A percentile compares a stretch with the other conserved stretches of the same genome.
Conservation (phyloP, 805 yeast species). For the Yamadazyma paraphyllophila region DNA sequence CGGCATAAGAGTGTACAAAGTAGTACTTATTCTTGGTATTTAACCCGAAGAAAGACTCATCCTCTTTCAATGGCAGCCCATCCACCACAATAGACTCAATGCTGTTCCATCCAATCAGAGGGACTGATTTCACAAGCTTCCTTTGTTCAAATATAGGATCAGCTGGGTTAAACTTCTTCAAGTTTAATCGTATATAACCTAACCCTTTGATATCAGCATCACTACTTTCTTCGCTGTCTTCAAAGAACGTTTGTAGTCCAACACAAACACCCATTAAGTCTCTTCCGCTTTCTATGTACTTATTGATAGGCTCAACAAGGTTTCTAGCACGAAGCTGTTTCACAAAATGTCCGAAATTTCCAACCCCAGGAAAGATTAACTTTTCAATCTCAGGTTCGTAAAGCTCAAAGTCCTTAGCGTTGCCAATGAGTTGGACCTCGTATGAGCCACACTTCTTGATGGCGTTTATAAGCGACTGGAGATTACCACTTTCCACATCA, state of each 20-base stretch:
- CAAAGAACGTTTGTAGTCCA: conserved; percentile 85
- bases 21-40: conserved; percentile 73
- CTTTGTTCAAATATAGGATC: conserved; percentile 30
- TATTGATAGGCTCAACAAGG: conserved; percentile 61
- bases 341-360: conserved; percentile 94
- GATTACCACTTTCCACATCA: conserved; percentile 92
- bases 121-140: conserved; percentile 71
- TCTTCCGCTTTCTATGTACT: conserved; percentile 72
- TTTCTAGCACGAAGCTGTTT: conserved; percentile 60
- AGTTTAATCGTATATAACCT: conserved; percentile 42
- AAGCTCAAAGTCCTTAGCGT: conserved; percentile 51
- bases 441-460: conserved; percentile 70
- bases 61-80: conserved; percentile 20
- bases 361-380: conserved; percentile 93
- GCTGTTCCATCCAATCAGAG: conserved; percentile 95
- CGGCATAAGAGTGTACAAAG: conserved; percentile 94
- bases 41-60: conserved; percentile 54
- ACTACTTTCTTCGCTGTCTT: conserved; percentile 69
- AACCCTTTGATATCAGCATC: conserved; percentile 58
- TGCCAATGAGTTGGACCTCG: conserved; percentile 57
- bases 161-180: conserved; percentile 54
- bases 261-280: conserved; percentile 97
- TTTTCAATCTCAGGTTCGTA: conserved; percentile 45
- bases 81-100: conserved; percentile 25
- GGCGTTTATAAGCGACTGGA: conserved; percentile 87